Percentiles rank a stretch among this genome's conserved stretches.
Evolutionary conservation across 163 green algal genomes (phyloP).

Genomic region (Prototheca stagnorum): DNA sequence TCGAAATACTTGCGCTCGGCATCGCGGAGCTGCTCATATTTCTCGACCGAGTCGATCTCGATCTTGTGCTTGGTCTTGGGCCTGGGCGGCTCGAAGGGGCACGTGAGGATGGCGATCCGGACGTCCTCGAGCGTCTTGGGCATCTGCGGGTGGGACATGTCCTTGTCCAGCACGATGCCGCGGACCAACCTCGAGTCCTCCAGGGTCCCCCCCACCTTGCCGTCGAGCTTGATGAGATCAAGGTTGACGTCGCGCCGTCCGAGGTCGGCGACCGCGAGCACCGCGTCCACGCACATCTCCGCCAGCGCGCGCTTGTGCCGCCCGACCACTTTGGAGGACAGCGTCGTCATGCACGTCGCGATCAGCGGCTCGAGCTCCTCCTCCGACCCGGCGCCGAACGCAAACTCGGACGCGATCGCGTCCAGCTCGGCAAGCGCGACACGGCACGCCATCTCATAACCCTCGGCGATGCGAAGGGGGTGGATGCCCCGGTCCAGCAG

Average conservation of each 20-base stretch:
- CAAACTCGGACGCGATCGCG: conserved; percentile 68
- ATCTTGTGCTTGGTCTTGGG: conserved; percentile 99
- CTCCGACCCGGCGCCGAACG: conserved; percentile 38
- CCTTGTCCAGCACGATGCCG: conserved; percentile 96
- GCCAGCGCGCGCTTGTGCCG: conserved; percentile 85
- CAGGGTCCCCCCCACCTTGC: conserved; percentile 84
- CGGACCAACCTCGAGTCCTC: conserved; percentile 87
- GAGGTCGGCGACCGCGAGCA: conserved; percentile 89
- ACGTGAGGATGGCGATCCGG: conserved; percentile 96
- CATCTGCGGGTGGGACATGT: conserved; percentile 91
- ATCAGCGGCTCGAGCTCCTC: conserved; percentile 83
- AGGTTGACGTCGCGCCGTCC: conserved; percentile 91
- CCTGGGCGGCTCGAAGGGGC: conserved; percentile 97
- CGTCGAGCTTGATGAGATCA: conserved; percentile 97
- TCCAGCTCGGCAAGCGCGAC: conserved; percentile 44
- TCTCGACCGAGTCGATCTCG: conserved; percentile 94
- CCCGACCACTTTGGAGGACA: conserved; percentile 96
- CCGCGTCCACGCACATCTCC: conserved; percentile 93
- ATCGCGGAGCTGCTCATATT: conserved; percentile 79
- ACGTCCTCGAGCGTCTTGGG: conserved; percentile 62
- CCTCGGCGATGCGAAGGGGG: conserved; percentile 86
- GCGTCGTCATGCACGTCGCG: conserved; percentile 95
- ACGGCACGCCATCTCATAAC: conserved; percentile 92
- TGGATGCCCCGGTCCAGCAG: conserved; percentile 95
- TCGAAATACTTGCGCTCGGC: conserved; percentile 88